Base-by-base conservation (phyloP, 495 filamentous ascomycete species). In the Penicillium subrubescens region DNA sequence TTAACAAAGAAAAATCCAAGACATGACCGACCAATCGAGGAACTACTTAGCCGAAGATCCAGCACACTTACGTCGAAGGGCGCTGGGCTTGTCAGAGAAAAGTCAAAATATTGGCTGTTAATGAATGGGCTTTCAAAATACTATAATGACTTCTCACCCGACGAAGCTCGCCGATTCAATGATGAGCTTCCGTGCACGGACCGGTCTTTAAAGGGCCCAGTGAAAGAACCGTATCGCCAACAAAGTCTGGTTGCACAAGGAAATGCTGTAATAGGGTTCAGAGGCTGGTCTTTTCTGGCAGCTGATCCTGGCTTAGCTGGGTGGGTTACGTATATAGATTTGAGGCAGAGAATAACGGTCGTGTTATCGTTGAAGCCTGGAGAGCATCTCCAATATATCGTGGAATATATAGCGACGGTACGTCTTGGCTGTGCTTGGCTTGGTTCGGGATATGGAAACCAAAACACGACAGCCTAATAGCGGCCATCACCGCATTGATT, bases 181-280 rank as follows among this genome's bases (percentile, higher is more conserved):
- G 39, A 59, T 58, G 50, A 63, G 52, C 23, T 61, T 37, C 25
- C 25, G 57, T 57, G 71, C 71, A 73, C 71, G 64, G 69, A 63
- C 71, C 55, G 43, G 34, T 31, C 58, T 50, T 51, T 48, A 56
- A 50, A 69, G 7, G 57, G 57, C 61, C 67, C 66, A 72, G 71
- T 67, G 63, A 15, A 10, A 8, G 15, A 75, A 77, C 75, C 76
- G 73, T 75, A 78, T 80, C 77, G 75, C 76, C 75, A 78, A 73
- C 71, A 75, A 74, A 73, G 66, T 67, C 61, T 50, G 35, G 62
- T 71, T 59, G 65, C 59, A 69, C 62, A 66, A 50, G 55, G 56
- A 14, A 34, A 39, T 39, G 63, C 57, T 71, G 25, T 59, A 71
- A 60, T 71, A 71, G 63, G 71, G 61, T 73, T 71, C 59, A 41